Base-by-base conservation (phyloP, 306 rosid species). In the Quercus robur region DNA sequence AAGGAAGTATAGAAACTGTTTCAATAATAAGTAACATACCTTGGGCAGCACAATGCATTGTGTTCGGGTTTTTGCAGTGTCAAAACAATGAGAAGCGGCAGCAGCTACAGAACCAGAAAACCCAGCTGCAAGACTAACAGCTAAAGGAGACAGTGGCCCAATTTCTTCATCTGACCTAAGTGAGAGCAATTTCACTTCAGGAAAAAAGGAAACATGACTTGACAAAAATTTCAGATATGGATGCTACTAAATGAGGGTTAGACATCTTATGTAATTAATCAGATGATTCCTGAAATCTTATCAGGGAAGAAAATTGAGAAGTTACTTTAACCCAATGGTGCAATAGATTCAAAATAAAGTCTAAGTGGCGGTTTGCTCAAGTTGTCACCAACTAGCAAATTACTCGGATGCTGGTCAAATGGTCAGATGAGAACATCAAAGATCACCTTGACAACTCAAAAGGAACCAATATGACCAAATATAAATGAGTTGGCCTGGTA, bases 31-130 rank as follows among this genome's bases (percentile, higher is more conserved):
- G 59, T 38, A 51, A 31, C 44, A 49, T 73, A 94, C 99, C 99
- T 91, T 95, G 35, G 99, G 93, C 18, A 91, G 75, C 80, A 95
- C 97, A 7, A 79, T 83, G 75, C 97, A 93, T 68, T 86, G 92
- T 52, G 94, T 87, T 85, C 97, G 90, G 77, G 88, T 90, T 75
- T 87, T 91, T 71, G 99, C 87, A 33, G 97, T 93, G 87, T 95
- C 99, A 57, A 95, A 95, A 84, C 96, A 78, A 82, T 93, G 99
- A 83, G 99, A 93, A 84, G 94, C 98, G 80, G 97, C 98, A 9
- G 93, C 99, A 46, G 93, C 99, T 86, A 93, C 77, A 76, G 94
- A 87, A 64, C 91, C 97, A 44, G 99, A 95, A 78, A 95, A 80
- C 76, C 98, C 99, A 56, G 97, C 99, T 6, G 94, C 88, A 78